Evolutionary conservation across 2,329 filamentous ascomycete species (phyloP).

Genomic region (Leptographium flavum): DNA sequence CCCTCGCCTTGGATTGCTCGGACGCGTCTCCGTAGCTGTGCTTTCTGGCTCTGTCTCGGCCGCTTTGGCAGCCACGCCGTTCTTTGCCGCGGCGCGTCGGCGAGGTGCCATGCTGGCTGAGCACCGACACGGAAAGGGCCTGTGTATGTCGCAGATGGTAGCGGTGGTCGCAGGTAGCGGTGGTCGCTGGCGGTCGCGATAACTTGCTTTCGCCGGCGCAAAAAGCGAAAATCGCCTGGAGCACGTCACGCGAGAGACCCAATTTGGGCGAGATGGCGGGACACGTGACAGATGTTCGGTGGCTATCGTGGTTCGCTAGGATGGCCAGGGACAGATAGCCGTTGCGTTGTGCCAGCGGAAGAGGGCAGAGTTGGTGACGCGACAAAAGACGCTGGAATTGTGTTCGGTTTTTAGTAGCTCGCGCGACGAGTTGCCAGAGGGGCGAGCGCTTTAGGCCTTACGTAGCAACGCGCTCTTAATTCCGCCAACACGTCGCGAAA

Average conservation of each 20-base stretch:
- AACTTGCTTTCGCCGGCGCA: background rate
- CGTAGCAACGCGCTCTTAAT: slow-evolving; percentile 1
- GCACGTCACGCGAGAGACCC: background rate
- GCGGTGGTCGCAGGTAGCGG: background rate
- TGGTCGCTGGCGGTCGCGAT: background rate
- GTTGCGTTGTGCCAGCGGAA: background rate
- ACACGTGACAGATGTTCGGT: background rate
- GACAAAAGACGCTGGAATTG: background rate
- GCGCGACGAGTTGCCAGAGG: background rate
- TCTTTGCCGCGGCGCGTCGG: slow-evolving; percentile 10
- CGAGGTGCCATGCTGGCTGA: slow-evolving; percentile 9
- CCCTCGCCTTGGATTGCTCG: background rate
- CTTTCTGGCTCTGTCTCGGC: background rate
- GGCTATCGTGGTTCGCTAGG: no score
- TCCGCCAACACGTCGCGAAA: slow-evolving; percentile 1
- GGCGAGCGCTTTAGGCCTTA: background rate
- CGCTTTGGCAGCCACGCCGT: slow-evolving; percentile 6
- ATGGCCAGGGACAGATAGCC: background rate
- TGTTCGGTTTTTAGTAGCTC: background rate
- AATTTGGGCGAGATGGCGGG: background rate
- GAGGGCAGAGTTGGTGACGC: slow-evolving; percentile 1
- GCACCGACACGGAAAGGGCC: background rate
- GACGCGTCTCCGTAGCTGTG: background rate
- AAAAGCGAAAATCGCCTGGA: background rate
- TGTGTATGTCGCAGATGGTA: no score